These are phyloP conservation scores for Adansonia gregorii DNA, from an alignment of 441 rosid genomes.

Conservation along the genomic window DNA sequence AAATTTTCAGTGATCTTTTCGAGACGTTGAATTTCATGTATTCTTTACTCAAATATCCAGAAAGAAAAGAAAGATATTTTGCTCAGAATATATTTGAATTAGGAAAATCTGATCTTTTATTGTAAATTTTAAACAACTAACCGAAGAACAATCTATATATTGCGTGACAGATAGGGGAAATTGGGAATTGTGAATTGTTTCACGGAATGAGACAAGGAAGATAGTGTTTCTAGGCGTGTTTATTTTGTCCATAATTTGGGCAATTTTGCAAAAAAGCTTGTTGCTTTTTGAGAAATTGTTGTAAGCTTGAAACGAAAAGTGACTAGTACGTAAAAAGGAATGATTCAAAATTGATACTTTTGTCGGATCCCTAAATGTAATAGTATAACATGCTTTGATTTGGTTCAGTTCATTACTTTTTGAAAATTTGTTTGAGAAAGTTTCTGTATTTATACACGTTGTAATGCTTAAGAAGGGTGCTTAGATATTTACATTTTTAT, in stretches of 20 bases:
- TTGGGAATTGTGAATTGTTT: slow-evolving; percentile 7
- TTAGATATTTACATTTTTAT: neutral
- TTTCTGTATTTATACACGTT: neutral
- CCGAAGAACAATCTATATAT: neutral
- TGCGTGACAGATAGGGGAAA: slow-evolving; percentile 5
- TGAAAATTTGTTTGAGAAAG: neutral
- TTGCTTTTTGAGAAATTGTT: slow-evolving; percentile 10
- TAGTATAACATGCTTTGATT: neutral
- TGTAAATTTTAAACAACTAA: neutral
- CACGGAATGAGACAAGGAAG: slow-evolving; percentile 4
- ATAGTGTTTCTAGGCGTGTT: neutral
- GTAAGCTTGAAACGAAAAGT: slow-evolving; percentile 4
- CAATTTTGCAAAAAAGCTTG: neutral
- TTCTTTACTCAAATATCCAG: neutral
- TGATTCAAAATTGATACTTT: neutral
- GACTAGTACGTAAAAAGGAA: neutral
- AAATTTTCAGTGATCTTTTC: neutral
- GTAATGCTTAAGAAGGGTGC: neutral
- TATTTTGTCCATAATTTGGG: neutral
- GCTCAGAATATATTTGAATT: neutral
- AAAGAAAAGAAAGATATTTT: neutral
- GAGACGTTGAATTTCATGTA: neutral
- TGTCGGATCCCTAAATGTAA: neutral
- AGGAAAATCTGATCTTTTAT: neutral
- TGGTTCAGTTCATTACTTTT: slow-evolving; percentile 2